phyloP scores from a whole-genome alignment of 1,284 basidiomycete genomes.

The Puccinia sorghi region DNA sequence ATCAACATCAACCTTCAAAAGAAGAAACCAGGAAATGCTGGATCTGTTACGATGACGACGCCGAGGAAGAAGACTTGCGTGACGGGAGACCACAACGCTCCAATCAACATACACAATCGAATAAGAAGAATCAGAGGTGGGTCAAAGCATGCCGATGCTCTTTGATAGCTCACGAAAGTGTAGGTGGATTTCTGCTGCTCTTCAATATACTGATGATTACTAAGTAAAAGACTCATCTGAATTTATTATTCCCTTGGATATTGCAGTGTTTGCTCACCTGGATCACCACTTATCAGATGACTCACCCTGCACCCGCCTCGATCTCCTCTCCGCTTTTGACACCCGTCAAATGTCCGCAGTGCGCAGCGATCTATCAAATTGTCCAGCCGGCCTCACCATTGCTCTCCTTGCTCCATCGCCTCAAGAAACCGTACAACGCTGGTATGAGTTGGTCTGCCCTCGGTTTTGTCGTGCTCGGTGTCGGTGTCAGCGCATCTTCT shows the following conservation, averaged over 20 bases:
- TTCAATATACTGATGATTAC: background rate
- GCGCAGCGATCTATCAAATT: constrained; percentile 32
- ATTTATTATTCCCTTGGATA: background rate
- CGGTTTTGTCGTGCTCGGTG: constrained; percentile 24
- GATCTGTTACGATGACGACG: constrained; percentile 48
- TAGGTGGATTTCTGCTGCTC: background rate
- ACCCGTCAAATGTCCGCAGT: constrained; percentile 42
- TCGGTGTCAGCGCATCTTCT: constrained; percentile 37
- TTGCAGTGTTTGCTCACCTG: constrained; percentile 46
- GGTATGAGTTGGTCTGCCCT: constrained; percentile 41
- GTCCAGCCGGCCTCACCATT: constrained; percentile 29
- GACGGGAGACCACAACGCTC: background rate
- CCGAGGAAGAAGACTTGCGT: background rate
- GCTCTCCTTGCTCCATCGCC: constrained; percentile 20
- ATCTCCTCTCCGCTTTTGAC: constrained; percentile 37
- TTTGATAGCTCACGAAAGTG: constrained; percentile 43
- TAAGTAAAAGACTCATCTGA: background rate
- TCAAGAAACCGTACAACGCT: constrained; percentile 34
- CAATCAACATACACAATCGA: constrained; percentile 2
- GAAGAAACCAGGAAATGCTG: constrained; percentile 31
- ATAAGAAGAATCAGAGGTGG: constrained; percentile 16
- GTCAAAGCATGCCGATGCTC: constrained; percentile 42
- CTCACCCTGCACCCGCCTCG: constrained; percentile 29
- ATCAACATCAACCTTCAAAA: background rate
- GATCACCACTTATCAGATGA: constrained; percentile 48